phyloP scores from a whole-genome alignment of 768 basidiomycete genomes.

The Boletus subcaerulescens region DNA sequence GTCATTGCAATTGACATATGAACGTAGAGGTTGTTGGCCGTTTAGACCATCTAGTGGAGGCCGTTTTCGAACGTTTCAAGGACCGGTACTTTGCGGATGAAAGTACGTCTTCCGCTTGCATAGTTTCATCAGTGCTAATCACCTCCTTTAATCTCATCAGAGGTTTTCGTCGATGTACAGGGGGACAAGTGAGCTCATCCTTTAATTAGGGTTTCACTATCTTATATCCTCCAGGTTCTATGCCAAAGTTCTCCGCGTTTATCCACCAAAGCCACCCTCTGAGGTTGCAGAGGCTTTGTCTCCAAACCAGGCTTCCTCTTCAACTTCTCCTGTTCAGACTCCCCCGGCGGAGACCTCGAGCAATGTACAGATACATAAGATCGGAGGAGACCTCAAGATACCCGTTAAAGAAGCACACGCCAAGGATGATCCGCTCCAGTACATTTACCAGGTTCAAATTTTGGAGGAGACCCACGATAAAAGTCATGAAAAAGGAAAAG shows the following conservation, averaged over 20 bases:
- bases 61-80: slow-evolving; percentile 93
- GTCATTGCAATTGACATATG: slow-evolving; percentile 13
- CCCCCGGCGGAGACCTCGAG: slow-evolving; percentile 46
- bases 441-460: slow-evolving; percentile 86
- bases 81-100: slow-evolving; percentile 92
- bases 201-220: slow-evolving; percentile 5
- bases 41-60: slow-evolving; percentile 91
- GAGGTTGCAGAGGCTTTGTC: slow-evolving; percentile 37
- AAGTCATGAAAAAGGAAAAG: slow-evolving; percentile 58
- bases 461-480: slow-evolving; percentile 74
- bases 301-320: slow-evolving; percentile 31
- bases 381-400: slow-evolving; percentile 78
- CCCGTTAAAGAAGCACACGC: slow-evolving; percentile 65
- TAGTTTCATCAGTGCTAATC: slow-evolving; percentile 14
- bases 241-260: slow-evolving; percentile 75
- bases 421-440: slow-evolving; percentile 76
- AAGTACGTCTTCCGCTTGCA: slow-evolving; percentile 51
- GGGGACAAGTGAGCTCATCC: slow-evolving; percentile 71
- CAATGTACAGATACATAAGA: slow-evolving; percentile 56
- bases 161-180: slow-evolving; percentile 80
- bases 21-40: slow-evolving; percentile 91
- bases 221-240: slow-evolving; percentile 57
- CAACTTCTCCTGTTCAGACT: slow-evolving; percentile 46
- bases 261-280: slow-evolving; percentile 56
- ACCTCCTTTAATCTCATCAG: slow-evolving; percentile 38